A percentile compares a stretch with the other conserved stretches of the same genome.
Evolutionary conservation across 2,329 filamentous ascomycete genomes (phyloP).

Genomic region (Cercospora janseana): DNA sequence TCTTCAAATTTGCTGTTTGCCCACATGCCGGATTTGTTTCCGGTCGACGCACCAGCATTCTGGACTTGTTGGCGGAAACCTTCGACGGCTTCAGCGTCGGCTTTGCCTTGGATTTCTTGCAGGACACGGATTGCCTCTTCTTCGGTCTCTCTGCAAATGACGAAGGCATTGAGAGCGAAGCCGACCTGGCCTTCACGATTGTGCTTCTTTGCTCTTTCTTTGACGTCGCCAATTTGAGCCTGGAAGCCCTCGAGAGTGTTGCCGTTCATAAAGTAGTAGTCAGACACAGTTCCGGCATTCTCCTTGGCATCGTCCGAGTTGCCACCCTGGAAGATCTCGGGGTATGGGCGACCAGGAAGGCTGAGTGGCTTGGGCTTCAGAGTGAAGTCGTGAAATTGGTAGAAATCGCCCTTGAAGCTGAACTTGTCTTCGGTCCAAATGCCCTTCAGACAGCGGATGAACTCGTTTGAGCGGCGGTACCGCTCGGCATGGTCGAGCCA

Average conservation of each 20-base stretch:
- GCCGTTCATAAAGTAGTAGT: constrained; percentile 59
- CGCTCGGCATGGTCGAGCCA: constrained; percentile 56
- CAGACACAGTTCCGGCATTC: constrained; percentile 50
- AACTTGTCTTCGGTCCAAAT: constrained; percentile 55
- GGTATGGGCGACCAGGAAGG: constrained; percentile 47
- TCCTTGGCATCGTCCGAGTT: constrained; percentile 53
- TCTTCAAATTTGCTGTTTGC: constrained; percentile 53
- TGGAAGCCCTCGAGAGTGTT: constrained; percentile 55
- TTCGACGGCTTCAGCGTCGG: constrained; percentile 51
- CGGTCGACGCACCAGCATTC: constrained; percentile 50
- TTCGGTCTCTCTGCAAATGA: constrained; percentile 52
- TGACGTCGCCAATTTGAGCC: constrained; percentile 51
- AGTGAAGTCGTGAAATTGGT: constrained; percentile 53
- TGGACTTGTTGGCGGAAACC: constrained; percentile 52
- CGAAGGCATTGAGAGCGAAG: constrained; percentile 54
- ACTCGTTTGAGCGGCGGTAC: constrained; percentile 52
- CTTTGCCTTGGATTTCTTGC: constrained; percentile 55
- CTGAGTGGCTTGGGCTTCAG: constrained; percentile 52
- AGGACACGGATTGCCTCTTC: constrained; percentile 52
- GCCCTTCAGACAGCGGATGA: constrained; percentile 52
- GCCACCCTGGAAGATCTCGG: constrained; percentile 55
- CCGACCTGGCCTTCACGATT: constrained; percentile 47
- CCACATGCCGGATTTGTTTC: constrained; percentile 55
- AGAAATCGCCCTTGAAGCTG: constrained; percentile 53
- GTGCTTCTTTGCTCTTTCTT: constrained; percentile 46